A percentile compares a stretch with the other conserved stretches of the same genome.
These are phyloP conservation scores for Fusarium protoensiforme DNA, from an alignment of 2,329 filamentous ascomycete species.

Conservation along the genomic window DNA sequence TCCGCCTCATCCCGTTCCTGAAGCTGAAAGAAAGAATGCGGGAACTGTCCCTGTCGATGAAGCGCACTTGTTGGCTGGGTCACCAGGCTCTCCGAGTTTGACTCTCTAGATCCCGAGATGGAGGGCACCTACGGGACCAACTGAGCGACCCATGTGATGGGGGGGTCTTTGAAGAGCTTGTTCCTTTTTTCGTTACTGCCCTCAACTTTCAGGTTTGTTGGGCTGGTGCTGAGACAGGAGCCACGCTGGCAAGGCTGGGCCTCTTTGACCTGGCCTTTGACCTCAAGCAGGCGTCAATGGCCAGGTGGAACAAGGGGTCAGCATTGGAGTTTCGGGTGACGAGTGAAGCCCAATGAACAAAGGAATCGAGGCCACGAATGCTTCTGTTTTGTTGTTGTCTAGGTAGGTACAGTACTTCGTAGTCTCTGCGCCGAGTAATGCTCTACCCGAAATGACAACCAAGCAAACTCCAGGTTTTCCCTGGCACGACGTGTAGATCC, in stretches of 20 bases:
- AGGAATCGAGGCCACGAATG: background rate
- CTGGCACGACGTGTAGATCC: constrained; percentile 12
- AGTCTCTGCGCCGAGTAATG: constrained; percentile 2
- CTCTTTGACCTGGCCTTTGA: background rate
- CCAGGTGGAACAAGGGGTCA: constrained; percentile 13
- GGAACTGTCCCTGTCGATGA: constrained; percentile 31
- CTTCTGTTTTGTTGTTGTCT: background rate
- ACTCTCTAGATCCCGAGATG: constrained; percentile 25
- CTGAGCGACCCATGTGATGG: constrained; percentile 25
- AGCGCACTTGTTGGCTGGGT: constrained; percentile 11
- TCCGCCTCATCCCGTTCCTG: constrained; percentile 5
- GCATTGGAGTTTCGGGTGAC: background rate
- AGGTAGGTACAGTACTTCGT: background rate
- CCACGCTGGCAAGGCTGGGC: constrained; percentile 1
- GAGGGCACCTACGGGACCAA: constrained; percentile 16
- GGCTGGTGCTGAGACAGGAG: constrained; percentile 5
- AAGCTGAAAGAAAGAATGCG: background rate
- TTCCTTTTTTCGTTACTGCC: background rate
- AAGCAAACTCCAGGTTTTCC: background rate
- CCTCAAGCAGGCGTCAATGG: constrained; percentile 16
- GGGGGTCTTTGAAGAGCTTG: background rate
- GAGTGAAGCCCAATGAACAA: background rate
- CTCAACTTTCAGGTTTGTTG: constrained; percentile 5
- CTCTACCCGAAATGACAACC: constrained; percentile 23
- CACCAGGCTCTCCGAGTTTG: constrained; percentile 1